Base-by-base conservation (phyloP, 257 asterid genomes). In the Scutellaria baicalensis region DNA sequence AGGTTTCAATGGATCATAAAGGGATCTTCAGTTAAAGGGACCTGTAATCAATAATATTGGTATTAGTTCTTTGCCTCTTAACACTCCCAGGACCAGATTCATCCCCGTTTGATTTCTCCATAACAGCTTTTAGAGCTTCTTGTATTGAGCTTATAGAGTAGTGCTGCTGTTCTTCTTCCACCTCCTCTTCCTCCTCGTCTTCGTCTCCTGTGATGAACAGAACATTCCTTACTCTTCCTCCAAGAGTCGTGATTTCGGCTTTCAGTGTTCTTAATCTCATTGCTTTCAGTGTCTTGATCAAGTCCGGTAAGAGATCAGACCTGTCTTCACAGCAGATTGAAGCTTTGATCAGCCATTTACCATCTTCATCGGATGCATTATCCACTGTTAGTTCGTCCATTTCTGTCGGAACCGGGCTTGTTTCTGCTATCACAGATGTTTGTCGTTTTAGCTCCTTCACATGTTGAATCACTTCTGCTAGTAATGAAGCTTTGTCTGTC, bases 401-500 rank as follows among this genome's bases (percentile, higher is more conserved):
- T 59, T 92, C 96, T 0, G 97, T 85, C 18, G 98, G 98, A 16
- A 88, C 81, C 3, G 78, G 77, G 38, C 71, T 81, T 8, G 95
- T 67, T 68, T 83, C 96, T 0, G 84, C 85, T 69, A 90, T 80
- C 21, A 72, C 58, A 2, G 90, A 90, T 0, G 98, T 88, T 61
- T 90, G 97, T 6, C 88, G 77, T 56, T 84, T 92, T 1, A 92
- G 84, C 76, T 92, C 97, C 78, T 92, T 92, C 84, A 92, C 86
- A 44, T 92, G 97, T 40, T 92, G 93, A 75, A 92, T 87, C 12
- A 92, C 98, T 58, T 90, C 97, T 16, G 97, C 98, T 38, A 92
- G 84, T 83, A 92, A 78, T 54, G 98, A 92, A 48, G 98, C 98
- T 80, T 90, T 90, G 73, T 90, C 97, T 38, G 96, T 88, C 97